These are phyloP conservation scores for Paraconiothyrium brasiliense DNA, from an alignment of 2,329 filamentous ascomycete species.

Conservation along the genomic window DNA sequence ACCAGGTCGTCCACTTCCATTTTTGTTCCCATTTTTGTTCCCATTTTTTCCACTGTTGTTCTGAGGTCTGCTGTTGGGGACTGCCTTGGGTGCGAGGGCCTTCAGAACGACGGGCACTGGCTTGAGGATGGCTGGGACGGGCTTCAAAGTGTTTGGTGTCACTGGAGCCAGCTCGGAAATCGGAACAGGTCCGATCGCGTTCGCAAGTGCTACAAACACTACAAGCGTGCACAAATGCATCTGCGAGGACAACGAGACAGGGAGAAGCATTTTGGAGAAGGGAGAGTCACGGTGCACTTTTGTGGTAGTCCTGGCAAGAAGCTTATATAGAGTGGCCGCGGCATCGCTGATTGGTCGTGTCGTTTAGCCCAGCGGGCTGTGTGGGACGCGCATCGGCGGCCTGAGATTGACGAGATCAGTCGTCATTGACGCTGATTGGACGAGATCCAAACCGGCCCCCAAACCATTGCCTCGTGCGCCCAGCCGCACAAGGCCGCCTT, in stretches of 20 bases:
- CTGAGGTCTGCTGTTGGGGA: no score
- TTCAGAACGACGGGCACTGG: background rate
- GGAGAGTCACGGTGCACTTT: background rate
- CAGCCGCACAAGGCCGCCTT: background rate
- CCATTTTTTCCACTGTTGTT: no score
- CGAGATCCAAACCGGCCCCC: slow-evolving; percentile 2
- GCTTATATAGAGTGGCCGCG: background rate
- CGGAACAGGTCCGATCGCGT: background rate
- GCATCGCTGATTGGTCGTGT: background rate
- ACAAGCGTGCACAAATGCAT: background rate
- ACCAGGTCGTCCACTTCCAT: no score
- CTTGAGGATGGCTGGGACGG: background rate
- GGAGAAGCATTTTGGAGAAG: background rate
- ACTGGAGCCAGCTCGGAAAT: background rate
- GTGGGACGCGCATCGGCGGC: background rate
- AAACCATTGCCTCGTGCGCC: background rate
- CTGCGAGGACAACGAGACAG: background rate
- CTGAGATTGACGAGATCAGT: background rate
- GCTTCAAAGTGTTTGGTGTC: no score
- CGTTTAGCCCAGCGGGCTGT: slow-evolving; percentile 1
- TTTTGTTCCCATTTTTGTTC: no score
- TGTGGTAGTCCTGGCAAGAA: background rate
- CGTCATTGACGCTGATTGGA: background rate
- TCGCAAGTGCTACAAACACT: background rate
- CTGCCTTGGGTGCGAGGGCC: no score